These are phyloP conservation scores for Theileria orientalis DNA, from an alignment of 169 alveolate genomes.

Conservation along the genomic window DNA sequence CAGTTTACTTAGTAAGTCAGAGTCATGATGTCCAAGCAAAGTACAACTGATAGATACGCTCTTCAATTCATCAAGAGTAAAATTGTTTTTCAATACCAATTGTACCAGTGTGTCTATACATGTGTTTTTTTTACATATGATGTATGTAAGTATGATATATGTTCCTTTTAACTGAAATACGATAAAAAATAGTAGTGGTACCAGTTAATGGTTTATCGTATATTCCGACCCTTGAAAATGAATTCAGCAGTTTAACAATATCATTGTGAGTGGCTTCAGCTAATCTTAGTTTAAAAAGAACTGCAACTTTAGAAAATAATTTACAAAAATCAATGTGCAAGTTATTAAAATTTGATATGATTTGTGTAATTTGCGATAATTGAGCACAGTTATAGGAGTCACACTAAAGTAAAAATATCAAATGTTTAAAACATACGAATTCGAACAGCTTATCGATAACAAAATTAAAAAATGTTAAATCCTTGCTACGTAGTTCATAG, in stretches of 20 bases:
- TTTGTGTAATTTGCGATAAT: slow-evolving; percentile 49
- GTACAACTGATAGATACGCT: slow-evolving; percentile 46
- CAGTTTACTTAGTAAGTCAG: slow-evolving; percentile 21
- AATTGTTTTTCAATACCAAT: slow-evolving; percentile 18
- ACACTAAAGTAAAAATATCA: slow-evolving; percentile 26
- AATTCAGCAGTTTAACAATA: slow-evolving; percentile 32
- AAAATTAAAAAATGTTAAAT: slow-evolving; percentile 4
- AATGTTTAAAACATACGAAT: slow-evolving; percentile 1
- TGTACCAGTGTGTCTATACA: slow-evolving; percentile 38
- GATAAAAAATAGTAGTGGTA: not conserved
- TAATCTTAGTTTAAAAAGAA: slow-evolving; percentile 45
- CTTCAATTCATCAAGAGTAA: slow-evolving; percentile 38
- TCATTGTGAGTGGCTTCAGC: slow-evolving; percentile 58
- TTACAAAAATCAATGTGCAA: not conserved
- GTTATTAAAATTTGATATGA: slow-evolving; percentile 26
- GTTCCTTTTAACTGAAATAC: not conserved
- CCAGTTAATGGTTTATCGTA: slow-evolving; percentile 3
- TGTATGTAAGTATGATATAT: not conserved
- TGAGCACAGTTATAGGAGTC: slow-evolving; percentile 56
- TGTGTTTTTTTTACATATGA: no score
- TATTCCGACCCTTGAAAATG: slow-evolving; percentile 60
- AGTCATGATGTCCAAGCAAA: slow-evolving; percentile 6
- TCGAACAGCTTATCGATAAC: slow-evolving; percentile 12
- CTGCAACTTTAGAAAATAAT: slow-evolving; percentile 48
- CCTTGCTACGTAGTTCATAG: slow-evolving; percentile 19